Base-by-base conservation (phyloP, 2,329 filamentous ascomycete species). In the Calonectria crousiana region DNA sequence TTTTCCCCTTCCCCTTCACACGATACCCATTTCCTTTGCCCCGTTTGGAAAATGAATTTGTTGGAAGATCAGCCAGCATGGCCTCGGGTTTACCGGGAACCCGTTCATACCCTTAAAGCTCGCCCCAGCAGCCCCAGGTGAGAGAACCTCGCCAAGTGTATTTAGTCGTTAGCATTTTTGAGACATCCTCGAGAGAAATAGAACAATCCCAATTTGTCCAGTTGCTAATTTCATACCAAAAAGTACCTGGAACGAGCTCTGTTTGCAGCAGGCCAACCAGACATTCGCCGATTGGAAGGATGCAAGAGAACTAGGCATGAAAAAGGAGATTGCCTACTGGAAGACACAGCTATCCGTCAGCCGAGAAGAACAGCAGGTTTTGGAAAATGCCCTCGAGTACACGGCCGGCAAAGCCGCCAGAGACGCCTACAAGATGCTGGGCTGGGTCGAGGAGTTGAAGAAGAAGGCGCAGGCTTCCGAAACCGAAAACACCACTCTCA, bases 391-490 rank as follows among this genome's bases (percentile, higher is more conserved):
- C 18, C 56, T 62, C 16, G 56, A 62, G 13, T 62, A 62, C 16
- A 62, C 56, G 5, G 56, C 56, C 0, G 56, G 56, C 6, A 62
- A 62, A 41, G 23, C 56, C 16, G 56, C 56, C 16, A 62, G 34
- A 16, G 56, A 62, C 23, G 56, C 56, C 23, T 62, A 62, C 23
- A 62, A 62, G 56, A 62, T 62, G 56, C 14, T 62, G 4, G 56
- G 56, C 26, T 62, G 56, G 56, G 56, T 62, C 14, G 56, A 62
- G 1, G 56, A 62, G 56, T 62, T 62, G 34, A 62, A 62, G 56
- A 62, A 62, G 56, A 62, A 62, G 5, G 23, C 56, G 3, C 34
- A 62, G 56, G 8, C 36, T 13, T 38, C 56, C 16, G 56, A 62
- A 14, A 18, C 14, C 34, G 56, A 62, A 28, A 62, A 28, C 26